Base-by-base conservation (phyloP, 2,329 filamentous ascomycete species). In the Corynespora cassiicola region DNA sequence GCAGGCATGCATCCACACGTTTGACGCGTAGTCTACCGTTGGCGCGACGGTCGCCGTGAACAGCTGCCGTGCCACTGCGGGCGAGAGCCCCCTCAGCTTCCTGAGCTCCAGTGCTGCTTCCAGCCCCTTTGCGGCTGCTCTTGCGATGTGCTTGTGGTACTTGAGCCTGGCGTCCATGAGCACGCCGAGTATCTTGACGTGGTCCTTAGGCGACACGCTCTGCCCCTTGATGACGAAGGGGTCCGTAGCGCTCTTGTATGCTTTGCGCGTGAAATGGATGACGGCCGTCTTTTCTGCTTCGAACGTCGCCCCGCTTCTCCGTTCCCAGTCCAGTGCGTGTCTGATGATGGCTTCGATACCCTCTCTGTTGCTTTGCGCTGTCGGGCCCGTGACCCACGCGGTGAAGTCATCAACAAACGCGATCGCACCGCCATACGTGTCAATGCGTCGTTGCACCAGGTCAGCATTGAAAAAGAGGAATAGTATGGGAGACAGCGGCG, bases 251-350 rank as follows among this genome's bases (percentile, higher is more conserved):
- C 31, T 23, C 23, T 36, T 40, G 16, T 31, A 31, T 24, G 31
- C 14, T 29, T 31, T 63, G 26, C 52, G 36, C 9, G 59, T 56
- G 39, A 68, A 66, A 52, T 66, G 46, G 48, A 66, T 64, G 22
- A 63, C 50, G 6, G 53, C 53, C 21, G 55, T 68, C 52, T 67
- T 67, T 16, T 63, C 56, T 16, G 50, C 55, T 50, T 64, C 45
- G 44, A 66, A 66, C 5, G 50, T 61, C 22, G 56, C 57, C 23
- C 61, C 50, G 39, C 58, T 63, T 23, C 45, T 53, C 20, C 21
- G 50, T 29, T 56, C 55, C 57, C 44, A 63, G 7, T 50, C 42
- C 19, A 40, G 37, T 12, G 36, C 40, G 24, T 42, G 19, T 19
- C 33, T 34, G 15, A 47, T 21, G 3, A 49, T 36, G 7, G 44